Base-by-base conservation (phyloP, 306 rosid species). In the Cucurbita pepo region DNA sequence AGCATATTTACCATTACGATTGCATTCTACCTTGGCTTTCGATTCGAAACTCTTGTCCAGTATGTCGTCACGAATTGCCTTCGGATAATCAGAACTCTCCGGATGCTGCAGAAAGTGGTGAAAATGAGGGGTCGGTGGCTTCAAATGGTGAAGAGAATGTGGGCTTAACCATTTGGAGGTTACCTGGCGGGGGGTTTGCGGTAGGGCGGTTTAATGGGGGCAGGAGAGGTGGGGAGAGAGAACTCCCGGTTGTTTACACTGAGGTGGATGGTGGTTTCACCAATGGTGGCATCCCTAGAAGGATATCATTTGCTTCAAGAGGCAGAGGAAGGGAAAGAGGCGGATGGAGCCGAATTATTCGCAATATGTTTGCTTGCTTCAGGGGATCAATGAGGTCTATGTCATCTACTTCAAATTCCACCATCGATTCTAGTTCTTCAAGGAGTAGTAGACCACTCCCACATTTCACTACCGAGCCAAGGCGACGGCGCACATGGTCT, bases 1-100 rank as follows among this genome's bases (percentile, higher is more conserved):
- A 86, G 77, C 97, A 92, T 16, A 85, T 90, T 50, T 90, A 88
- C 61, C 97, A 92, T 75, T 72, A 83, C 5, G 96, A 90, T 0
- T 92, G 97, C 10, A 92, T 92, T 2, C 80, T 88, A 1, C 98
- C 98, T 6, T 90, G 98, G 96, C 93, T 90, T 7, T 80, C 85
- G 1, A 81, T 89, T 74, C 89, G 83, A 21, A 92, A 90, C 69
- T 92, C 96, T 4, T 92, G 98, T 48, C 98, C 98, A 0, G 98
- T 90, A 50, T 92, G 98, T 75, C 91, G 98, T 10, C 88, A 84
- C 15, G 91, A 90, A 73, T 79, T 90, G 11, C 96, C 91, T 0
- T 15, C 83, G 1, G 92, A 85, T 78, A 22, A 56, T 0, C 82
- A 72, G 1, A 72, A 53, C 54, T 15, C 67, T 11, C 5, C 75